Conservation (phyloP, 23 red algal species). For the Chondrus crispus region DNA sequence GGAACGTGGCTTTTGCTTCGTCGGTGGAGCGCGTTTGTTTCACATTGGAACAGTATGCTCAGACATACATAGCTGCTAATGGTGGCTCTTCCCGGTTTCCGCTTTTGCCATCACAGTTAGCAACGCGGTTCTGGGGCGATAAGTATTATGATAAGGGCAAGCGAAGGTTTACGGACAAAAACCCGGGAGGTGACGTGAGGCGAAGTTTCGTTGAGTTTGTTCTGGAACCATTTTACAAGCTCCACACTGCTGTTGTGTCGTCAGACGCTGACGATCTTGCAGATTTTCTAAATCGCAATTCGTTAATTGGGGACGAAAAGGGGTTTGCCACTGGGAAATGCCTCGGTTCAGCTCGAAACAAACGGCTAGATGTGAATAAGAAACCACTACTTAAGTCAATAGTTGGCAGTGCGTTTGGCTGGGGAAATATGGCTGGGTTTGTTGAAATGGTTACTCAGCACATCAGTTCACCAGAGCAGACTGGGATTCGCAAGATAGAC, state of each 20-base stretch:
- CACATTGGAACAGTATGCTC: constrained; percentile 67
- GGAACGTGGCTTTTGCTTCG: constrained; percentile 86
- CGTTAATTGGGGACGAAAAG: background rate
- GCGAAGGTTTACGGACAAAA: constrained; percentile 45
- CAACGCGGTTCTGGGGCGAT: constrained; percentile 80
- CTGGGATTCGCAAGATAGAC: constrained; percentile 25
- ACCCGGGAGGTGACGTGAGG: background rate
- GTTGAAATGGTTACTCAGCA: constrained; percentile 55
- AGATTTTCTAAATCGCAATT: constrained; percentile 46
- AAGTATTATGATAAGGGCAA: constrained; percentile 64
- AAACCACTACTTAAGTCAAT: constrained; percentile 37
- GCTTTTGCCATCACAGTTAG: constrained; percentile 49
- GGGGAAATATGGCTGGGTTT: constrained; percentile 61
- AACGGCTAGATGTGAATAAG: constrained; percentile 29
- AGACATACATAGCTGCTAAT: constrained; percentile 20
- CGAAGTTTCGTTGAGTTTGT: constrained; percentile 87
- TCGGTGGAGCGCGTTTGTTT: constrained; percentile 67
- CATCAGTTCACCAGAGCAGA: constrained; percentile 40
- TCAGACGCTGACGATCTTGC: constrained; percentile 64
- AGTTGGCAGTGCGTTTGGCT: constrained; percentile 18
- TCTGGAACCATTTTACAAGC: constrained; percentile 94
- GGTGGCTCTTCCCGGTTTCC: background rate
- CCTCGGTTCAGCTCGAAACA: background rate
- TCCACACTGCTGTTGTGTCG: constrained; percentile 71
- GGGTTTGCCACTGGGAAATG: background rate